Evolutionary conservation across 176 grass and related monocot genomes (phyloP).

Genomic region (Carex littledalei): DNA sequence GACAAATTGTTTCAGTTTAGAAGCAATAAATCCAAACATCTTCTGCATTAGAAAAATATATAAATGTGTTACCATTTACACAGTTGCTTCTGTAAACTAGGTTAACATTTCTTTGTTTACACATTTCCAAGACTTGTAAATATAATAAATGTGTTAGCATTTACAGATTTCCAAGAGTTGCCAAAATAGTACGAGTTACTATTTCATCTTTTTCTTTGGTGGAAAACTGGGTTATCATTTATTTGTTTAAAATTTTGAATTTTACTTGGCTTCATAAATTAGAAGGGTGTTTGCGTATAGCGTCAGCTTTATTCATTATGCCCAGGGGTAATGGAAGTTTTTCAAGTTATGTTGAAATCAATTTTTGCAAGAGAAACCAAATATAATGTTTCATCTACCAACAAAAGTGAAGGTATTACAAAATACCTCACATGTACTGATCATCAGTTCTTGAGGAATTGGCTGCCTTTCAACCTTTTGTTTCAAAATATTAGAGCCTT

Average conservation of each 20-base stretch:
- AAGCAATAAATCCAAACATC: conserved; percentile 69
- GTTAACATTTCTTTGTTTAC: too few species aligned
- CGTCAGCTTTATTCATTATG: not conserved
- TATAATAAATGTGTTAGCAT: too few species aligned
- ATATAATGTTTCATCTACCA: not conserved
- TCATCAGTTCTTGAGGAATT: conserved; percentile 59
- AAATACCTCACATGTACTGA: conserved; percentile 66
- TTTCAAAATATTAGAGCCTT: conserved; percentile 48
- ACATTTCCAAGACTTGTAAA: not conserved
- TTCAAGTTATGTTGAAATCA: not conserved
- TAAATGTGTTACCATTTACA: not conserved
- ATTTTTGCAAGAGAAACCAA: not conserved
- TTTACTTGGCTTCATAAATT: not conserved
- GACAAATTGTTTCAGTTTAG: conserved; percentile 58
- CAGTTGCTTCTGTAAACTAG: not conserved
- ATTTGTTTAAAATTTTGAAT: not conserved
- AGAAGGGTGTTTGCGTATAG: not conserved
- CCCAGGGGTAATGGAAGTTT: not conserved
- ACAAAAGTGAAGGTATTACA: not conserved
- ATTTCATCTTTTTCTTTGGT: not conserved
- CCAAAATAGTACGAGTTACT: not conserved
- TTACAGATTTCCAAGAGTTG: not conserved
- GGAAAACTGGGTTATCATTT: not conserved
- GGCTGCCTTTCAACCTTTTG: conserved; percentile 51
- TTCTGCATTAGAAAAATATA: conserved; percentile 44